Percentiles rank a stretch among this genome's conserved stretches.
Conservation (phyloP, 2,329 filamentous ascomycete genomes). For the Orbilia ellipsospora region DNA sequence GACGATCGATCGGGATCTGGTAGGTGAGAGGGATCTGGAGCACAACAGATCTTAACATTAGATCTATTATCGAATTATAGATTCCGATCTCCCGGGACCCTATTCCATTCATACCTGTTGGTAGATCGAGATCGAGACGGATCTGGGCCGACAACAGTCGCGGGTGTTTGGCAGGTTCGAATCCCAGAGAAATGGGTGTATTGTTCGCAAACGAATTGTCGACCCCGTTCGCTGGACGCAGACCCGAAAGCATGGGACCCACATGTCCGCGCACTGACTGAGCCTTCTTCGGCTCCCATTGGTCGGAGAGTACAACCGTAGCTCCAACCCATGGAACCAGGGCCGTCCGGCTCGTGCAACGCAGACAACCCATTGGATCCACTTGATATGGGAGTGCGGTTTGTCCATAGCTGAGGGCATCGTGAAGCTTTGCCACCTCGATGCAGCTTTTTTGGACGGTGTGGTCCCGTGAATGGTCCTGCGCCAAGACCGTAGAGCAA, state of each 20-base stretch:
- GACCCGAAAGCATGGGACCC: constrained; percentile 1
- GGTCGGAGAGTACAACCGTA: constrained; percentile 29
- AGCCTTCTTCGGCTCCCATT: constrained; percentile 14
- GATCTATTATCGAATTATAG: too few relatives aligned
- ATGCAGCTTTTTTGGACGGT: constrained; percentile 2
- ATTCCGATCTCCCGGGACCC: too few relatives aligned
- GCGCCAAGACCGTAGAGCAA: constrained; percentile 30
- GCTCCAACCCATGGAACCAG: not conserved
- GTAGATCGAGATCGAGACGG: too few relatives aligned
- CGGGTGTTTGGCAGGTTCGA: too few relatives aligned
- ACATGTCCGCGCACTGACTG: not conserved
- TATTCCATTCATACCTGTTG: too few relatives aligned
- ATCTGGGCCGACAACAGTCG: too few relatives aligned
- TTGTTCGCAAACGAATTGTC: too few relatives aligned
- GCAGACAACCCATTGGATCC: too few relatives aligned
- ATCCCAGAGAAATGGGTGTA: too few relatives aligned
- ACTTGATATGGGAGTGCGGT: not conserved
- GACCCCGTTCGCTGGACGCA: not conserved
- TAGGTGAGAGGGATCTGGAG: too few relatives aligned
- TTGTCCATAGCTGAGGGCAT: not conserved
- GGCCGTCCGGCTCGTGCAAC: not conserved
- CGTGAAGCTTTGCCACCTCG: constrained; percentile 25
- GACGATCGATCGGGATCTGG: too few relatives aligned
- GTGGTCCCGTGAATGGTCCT: constrained; percentile 20
- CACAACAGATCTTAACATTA: too few relatives aligned